Percentiles rank a stretch among this genome's conserved stretches.
These are phyloP conservation scores for Royoungia palumana DNA, from an alignment of 768 basidiomycete genomes.

Conservation along the genomic window DNA sequence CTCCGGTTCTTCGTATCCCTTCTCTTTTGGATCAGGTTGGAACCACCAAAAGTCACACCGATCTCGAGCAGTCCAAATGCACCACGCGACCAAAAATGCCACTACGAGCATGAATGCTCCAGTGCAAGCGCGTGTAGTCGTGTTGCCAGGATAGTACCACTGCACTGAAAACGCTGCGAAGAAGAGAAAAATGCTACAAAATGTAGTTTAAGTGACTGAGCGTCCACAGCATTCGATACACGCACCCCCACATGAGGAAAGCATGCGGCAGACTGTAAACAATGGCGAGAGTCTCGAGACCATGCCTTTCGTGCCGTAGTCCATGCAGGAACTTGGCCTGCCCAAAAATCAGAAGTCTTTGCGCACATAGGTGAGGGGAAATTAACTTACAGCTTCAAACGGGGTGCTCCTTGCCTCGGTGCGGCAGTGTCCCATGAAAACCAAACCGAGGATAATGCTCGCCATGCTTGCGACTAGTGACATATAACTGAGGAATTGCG, in stretches of 20 bases:
- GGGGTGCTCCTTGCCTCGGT: constrained; percentile 30
- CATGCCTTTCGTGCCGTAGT: constrained; percentile 28
- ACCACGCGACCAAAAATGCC: constrained; percentile 40
- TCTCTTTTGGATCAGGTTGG: constrained; percentile 13
- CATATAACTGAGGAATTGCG: constrained; percentile 42
- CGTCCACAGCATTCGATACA: constrained; percentile 1
- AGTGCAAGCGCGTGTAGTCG: constrained; percentile 21
- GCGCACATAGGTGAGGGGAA: background rate
- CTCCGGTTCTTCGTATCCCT: background rate
- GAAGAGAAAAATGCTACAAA: constrained; percentile 28
- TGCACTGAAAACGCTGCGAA: constrained; percentile 24
- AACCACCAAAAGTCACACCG: constrained; percentile 25
- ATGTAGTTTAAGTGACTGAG: background rate
- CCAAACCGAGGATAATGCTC: constrained; percentile 41
- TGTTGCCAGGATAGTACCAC: constrained; percentile 18
- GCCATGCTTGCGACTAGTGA: constrained; percentile 43
- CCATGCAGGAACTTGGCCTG: constrained; percentile 17
- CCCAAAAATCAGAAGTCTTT: background rate
- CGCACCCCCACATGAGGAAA: constrained; percentile 59
- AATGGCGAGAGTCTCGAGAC: constrained; percentile 51
- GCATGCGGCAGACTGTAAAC: constrained; percentile 55
- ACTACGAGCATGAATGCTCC: constrained; percentile 30
- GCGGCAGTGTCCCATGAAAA: constrained; percentile 43
- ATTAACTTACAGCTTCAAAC: constrained; percentile 33
- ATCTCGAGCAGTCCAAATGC: constrained; percentile 35